phyloP scores from a whole-genome alignment of 1,284 basidiomycete genomes.

The Puccinia hordei region DNA sequence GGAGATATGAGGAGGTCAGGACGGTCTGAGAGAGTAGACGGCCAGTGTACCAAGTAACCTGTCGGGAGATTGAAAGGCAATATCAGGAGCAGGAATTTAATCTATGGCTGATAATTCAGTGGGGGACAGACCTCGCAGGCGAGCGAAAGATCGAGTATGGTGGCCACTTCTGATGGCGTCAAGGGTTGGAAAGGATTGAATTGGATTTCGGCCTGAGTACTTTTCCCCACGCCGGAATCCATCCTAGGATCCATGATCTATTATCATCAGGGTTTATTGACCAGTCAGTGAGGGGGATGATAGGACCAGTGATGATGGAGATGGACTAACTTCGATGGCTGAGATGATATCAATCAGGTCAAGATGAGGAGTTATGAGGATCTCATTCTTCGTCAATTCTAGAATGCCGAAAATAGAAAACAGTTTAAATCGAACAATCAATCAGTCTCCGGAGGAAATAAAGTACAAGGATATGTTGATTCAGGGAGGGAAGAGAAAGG shows the following conservation, averaged over 20 bases:
- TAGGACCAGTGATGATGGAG: background rate
- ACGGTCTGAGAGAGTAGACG: conserved; percentile 82
- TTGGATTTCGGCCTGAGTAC: conserved; percentile 10
- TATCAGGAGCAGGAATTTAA: background rate
- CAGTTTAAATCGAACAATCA: background rate
- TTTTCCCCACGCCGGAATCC: conserved; percentile 72
- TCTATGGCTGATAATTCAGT: background rate
- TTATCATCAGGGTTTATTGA: background rate
- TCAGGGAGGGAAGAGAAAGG: conserved; percentile 5
- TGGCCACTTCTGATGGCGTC: conserved; percentile 75
- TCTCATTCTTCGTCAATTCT: conserved; percentile 27
- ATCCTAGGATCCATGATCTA: conserved; percentile 87
- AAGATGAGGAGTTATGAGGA: conserved; percentile 3
- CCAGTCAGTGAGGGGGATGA: background rate
- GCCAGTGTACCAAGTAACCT: conserved; percentile 86
- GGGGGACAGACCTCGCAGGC: conserved; percentile 71
- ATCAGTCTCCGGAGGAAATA: background rate
- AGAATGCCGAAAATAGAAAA: background rate
- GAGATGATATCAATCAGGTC: conserved; percentile 44
- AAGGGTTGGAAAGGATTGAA: conserved; percentile 72
- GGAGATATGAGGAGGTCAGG: conserved; percentile 77
- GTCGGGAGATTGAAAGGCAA: conserved; percentile 38
- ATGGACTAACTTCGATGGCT: conserved; percentile 29
- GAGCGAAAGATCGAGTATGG: conserved; percentile 78
- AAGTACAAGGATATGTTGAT: background rate